Evolutionary conservation across 2,329 filamentous ascomycete species (phyloP).

Genomic region (Trichoderma brevicompactum): DNA sequence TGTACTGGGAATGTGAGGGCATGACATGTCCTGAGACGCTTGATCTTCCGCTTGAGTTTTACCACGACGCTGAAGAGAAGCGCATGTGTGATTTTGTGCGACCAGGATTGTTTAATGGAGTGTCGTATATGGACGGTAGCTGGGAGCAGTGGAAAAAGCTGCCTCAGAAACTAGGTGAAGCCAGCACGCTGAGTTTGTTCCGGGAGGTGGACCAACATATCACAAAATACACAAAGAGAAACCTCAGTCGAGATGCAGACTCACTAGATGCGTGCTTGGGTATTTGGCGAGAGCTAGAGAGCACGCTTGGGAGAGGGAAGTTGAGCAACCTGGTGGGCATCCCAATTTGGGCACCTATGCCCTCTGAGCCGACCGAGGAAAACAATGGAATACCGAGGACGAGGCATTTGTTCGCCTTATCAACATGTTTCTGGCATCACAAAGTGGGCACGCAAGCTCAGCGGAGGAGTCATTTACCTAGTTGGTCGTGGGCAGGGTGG

Average conservation of each 20-base stretch:
- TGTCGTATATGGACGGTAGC: slow-evolving; percentile 43
- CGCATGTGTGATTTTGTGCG: slow-evolving; percentile 45
- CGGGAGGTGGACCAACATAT: slow-evolving; percentile 43
- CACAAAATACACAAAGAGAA: slow-evolving; percentile 39
- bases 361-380: slow-evolving; percentile 20
- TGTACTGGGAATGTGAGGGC: slow-evolving; percentile 47
- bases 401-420: slow-evolving; percentile 41
- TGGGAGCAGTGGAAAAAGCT: slow-evolving; percentile 44
- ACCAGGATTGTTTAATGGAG: slow-evolving; percentile 43
- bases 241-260: slow-evolving; percentile 40
- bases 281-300: slow-evolving; percentile 40
- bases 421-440: slow-evolving; percentile 46
- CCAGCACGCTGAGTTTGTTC: slow-evolving; percentile 44
- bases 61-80: slow-evolving; percentile 41
- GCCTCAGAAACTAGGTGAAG: slow-evolving; percentile 36
- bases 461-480: slow-evolving; percentile 41
- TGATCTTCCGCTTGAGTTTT: slow-evolving; percentile 40
- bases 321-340: slow-evolving; percentile 41
- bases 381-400: slow-evolving; percentile 34
- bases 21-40: slow-evolving; percentile 46
- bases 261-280: slow-evolving; percentile 43
- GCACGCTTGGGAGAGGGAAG: slow-evolving; percentile 39
- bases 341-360: slow-evolving; percentile 39
- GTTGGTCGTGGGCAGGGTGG: slow-evolving; percentile 47
- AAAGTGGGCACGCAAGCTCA: slow-evolving; percentile 35